A percentile compares a stretch with the other conserved stretches of the same genome.
These are phyloP conservation scores for Populus tomentosa DNA, from an alignment of 441 rosid genomes.

Conservation along the genomic window DNA sequence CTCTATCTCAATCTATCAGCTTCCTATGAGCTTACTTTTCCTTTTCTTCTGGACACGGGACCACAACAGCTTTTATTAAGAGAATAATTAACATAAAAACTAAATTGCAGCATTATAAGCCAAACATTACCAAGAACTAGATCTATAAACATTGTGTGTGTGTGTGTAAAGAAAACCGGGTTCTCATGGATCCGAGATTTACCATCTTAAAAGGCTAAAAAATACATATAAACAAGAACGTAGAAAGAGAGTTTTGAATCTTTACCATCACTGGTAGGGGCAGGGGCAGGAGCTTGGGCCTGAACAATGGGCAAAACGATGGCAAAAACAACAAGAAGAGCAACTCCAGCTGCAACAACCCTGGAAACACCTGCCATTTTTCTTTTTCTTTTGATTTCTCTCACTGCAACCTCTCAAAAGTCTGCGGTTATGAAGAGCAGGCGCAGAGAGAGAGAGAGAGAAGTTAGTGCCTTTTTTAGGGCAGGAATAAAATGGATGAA, in stretches of 20 bases:
- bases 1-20: background rate
- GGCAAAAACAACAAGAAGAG: slow-evolving; percentile 20
- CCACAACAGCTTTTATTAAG: background rate
- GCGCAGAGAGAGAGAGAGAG: background rate
- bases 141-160: background rate
- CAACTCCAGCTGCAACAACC: slow-evolving; percentile 1
- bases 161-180: background rate
- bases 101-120: background rate
- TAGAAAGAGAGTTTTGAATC: background rate
- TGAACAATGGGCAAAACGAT: slow-evolving; percentile 53
- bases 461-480: background rate
- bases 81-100: background rate
- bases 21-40: background rate
- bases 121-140: background rate
- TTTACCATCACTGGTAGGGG: slow-evolving; percentile 75
- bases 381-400: slow-evolving; percentile 13
- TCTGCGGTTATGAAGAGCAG: background rate
- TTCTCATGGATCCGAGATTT: slow-evolving; percentile 7
- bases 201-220: background rate
- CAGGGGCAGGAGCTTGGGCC: slow-evolving; percentile 55
- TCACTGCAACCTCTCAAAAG: slow-evolving; percentile 24
- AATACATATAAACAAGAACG: background rate
- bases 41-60: background rate
- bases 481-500: background rate
- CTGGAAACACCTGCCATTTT: slow-evolving; percentile 41